Conservation (phyloP, 805 yeast species). For the Barnettozyma wickerhamii region DNA sequence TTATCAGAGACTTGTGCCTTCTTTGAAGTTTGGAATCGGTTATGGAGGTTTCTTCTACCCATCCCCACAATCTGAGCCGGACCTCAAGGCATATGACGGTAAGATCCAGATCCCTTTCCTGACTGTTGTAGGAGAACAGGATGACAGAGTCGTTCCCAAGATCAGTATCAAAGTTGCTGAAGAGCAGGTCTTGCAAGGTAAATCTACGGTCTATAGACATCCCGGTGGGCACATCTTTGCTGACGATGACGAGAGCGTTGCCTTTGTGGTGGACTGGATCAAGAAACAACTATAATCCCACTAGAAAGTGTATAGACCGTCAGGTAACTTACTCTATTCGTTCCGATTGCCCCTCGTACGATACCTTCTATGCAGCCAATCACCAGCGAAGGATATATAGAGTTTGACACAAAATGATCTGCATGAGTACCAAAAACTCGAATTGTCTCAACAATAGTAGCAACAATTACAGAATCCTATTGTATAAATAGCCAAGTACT, state of each 20-base stretch:
- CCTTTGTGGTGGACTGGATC: conserved; percentile 9
- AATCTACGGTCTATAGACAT: conserved; percentile 3
- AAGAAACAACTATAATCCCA: neutral
- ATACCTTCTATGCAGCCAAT: too few species aligned
- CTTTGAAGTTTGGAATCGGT: conserved; percentile 6
- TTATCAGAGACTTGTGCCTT: conserved; percentile 5
- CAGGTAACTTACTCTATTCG: too few species aligned
- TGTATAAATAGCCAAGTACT: neutral
- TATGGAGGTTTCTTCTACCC: conserved; percentile 6
- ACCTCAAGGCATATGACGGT: neutral
- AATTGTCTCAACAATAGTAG: neutral
- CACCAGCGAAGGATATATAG: too few species aligned
- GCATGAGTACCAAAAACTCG: too few species aligned
- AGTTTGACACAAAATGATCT: neutral
- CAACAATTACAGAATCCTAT: neutral
- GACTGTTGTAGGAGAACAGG: conserved; percentile 11
- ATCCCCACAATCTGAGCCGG: neutral
- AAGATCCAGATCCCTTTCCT: conserved; percentile 5
- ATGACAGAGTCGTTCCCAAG: conserved; percentile 8
- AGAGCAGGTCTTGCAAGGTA: neutral
- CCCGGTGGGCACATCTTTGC: conserved; percentile 13
- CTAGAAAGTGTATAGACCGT: too few species aligned
- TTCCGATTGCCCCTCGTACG: too few species aligned
- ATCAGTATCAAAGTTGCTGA: conserved; percentile 4
- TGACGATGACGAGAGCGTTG: conserved; percentile 7